Evolutionary conservation across 768 basidiomycete genomes (phyloP).

Genomic region (Naganishia onofrii): DNA sequence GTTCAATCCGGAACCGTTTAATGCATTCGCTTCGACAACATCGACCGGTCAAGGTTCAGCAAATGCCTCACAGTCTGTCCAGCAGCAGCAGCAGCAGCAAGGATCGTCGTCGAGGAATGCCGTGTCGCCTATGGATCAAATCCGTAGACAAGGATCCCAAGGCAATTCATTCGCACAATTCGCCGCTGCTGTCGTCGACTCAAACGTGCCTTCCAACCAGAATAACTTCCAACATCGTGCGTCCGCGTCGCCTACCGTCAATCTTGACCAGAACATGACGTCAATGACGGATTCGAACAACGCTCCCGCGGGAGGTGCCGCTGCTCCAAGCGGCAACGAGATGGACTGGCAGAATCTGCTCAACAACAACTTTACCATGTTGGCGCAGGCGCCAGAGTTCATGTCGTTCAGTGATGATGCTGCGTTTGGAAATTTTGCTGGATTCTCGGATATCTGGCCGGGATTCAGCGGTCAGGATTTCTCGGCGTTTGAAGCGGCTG

Average conservation of each 20-base stretch:
- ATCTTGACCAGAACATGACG: neutral
- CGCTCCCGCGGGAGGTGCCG: neutral
- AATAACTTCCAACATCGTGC: too few relatives aligned
- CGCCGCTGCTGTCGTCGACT: too few relatives aligned
- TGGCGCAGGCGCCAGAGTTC: conserved; percentile 21
- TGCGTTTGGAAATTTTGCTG: conserved; percentile 27
- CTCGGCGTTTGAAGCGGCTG: neutral
- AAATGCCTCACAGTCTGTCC: neutral
- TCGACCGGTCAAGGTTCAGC: neutral
- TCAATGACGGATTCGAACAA: neutral
- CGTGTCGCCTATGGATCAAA: neutral
- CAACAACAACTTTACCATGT: conserved; percentile 25
- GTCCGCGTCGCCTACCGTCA: neutral
- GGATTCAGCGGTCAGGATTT: conserved; percentile 14
- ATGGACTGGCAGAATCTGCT: conserved; percentile 15
- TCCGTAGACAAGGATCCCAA: neutral
- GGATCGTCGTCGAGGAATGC: neutral
- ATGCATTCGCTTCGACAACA: conserved; percentile 24
- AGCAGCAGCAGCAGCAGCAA: conserved; percentile 3
- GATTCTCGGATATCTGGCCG: conserved; percentile 9
- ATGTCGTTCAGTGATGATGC: conserved; percentile 30
- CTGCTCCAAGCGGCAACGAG: conserved; percentile 7
- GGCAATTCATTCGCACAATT: neutral
- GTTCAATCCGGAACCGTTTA: conserved; percentile 34
- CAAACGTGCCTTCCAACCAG: too few relatives aligned